Evolutionary conservation across 2,329 filamentous ascomycete species (phyloP).

Genomic region (Fusarium miscanthi): DNA sequence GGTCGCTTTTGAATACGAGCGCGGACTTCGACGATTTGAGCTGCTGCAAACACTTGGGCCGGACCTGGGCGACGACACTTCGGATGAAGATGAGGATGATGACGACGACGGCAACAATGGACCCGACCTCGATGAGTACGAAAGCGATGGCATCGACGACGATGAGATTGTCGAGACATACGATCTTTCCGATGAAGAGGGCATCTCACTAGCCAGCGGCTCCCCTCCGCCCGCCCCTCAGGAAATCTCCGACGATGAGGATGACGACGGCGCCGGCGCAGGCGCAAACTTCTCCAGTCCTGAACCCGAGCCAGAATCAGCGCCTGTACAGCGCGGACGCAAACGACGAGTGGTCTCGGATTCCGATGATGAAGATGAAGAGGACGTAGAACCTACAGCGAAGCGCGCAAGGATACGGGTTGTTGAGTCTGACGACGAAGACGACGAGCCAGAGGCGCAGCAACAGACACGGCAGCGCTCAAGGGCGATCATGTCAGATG

Average conservation of each 20-base stretch:
- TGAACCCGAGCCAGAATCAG: constrained; percentile 38
- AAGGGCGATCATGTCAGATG: constrained; percentile 7
- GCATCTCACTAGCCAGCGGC: constrained; percentile 30
- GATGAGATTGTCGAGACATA: constrained; percentile 43
- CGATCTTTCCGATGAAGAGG: constrained; percentile 45
- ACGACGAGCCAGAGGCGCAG: constrained; percentile 7
- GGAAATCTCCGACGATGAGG: constrained; percentile 25
- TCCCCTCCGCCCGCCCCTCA: neutral
- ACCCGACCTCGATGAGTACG: constrained; percentile 48
- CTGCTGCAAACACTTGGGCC: constrained; percentile 20
- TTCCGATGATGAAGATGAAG: constrained; percentile 47
- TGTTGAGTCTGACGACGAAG: constrained; percentile 41
- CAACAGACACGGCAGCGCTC: constrained; percentile 2
- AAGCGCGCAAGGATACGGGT: constrained; percentile 44
- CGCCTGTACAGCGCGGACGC: constrained; percentile 23
- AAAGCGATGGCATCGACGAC: constrained; percentile 56
- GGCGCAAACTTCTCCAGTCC: constrained; percentile 48
- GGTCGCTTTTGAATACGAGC: constrained; percentile 44
- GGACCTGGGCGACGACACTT: constrained; percentile 19
- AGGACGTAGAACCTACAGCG: constrained; percentile 21
- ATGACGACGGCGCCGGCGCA: constrained; percentile 4
- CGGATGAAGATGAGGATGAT: constrained; percentile 23
- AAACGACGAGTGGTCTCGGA: constrained; percentile 48
- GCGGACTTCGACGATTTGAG: constrained; percentile 31
- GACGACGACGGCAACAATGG: constrained; percentile 28